Evolutionary conservation across 2,329 filamentous ascomycete species (phyloP), one percentile per base, ranked within the genome.

Genomic region (Ceratocystis cubensis): DNA sequence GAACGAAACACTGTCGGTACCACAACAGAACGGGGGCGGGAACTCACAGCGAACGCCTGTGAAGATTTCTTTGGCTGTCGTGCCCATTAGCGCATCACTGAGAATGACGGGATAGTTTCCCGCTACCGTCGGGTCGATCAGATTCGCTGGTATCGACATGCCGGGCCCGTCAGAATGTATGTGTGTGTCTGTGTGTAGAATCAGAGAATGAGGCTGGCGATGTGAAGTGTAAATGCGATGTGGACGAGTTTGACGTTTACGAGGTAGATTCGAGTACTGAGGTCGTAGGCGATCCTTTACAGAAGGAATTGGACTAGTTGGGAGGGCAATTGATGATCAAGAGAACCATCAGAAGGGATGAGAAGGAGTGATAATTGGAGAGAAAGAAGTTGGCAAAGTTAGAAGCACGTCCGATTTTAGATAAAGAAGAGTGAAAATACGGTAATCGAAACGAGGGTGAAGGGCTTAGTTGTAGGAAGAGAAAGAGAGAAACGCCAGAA

Each of bases 71-170:
- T 82, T 83, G 41, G 81, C 75, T 0, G 81, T 74, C 69, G 81
- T 82, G 53, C 82, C 81, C 45, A 85, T 75, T 41, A 87, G 75
- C 33, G 81, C 81, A 71, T 87, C 84, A 73, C 84, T 85, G 57
- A 87, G 77, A 61, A 87, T 79, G 66, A 87, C 80, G 63, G 83
- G 84, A 71, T 86, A 87, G 72, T 84, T 83, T 67, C 79, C 83
- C 67, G 78, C 76, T 74, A 83, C 81, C 65, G 83, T 84, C 69
- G 84, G 82, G 74, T 87, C 83, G 67, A 86, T 79, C 65, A 80
- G 20, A 25, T 53, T 57, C 28, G 45, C 20, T 28, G 64, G 64
- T 48, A 64, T 44, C 37, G 67, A 45, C 67, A 66, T 66, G 33
- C 25, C 17, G 63, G 44, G 10, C 22, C 48, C 2, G 48, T 6